A percentile compares a stretch with the other conserved stretches of the same genome.
Evolutionary conservation across 345 rosid genomes (phyloP).

Genomic region (rapeseed (Brassica napus)): DNA sequence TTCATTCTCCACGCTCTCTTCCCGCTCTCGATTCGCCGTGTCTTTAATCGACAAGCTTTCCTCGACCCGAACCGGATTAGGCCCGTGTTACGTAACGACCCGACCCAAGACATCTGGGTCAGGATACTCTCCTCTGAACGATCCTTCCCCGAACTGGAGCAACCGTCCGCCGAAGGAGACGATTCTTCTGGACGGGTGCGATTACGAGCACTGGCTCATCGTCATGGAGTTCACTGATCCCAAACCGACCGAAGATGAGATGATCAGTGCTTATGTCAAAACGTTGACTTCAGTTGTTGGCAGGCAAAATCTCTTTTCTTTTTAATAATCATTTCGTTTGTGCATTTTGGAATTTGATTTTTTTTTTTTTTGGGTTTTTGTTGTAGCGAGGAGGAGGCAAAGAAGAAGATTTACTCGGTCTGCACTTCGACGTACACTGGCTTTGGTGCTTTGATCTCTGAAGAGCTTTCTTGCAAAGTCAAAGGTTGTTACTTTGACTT

Average conservation of each 20-base stretch:
- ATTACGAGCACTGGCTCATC: constrained; percentile 93
- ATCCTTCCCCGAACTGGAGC: constrained; percentile 94
- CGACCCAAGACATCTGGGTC: constrained; percentile 71
- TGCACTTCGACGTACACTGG: constrained; percentile 86
- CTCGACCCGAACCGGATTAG: constrained; percentile 29
- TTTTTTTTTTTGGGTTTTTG: not conserved
- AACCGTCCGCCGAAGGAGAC: constrained; percentile 93
- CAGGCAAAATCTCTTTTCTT: constrained; percentile 41
- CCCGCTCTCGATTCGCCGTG: constrained; percentile 54
- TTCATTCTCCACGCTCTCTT: constrained; percentile 37
- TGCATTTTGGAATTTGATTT: not conserved
- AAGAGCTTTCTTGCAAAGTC: constrained; percentile 86
- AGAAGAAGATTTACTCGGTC: constrained; percentile 94
- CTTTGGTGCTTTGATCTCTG: constrained; percentile 89
- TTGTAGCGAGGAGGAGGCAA: constrained; percentile 92
- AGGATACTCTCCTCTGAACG: constrained; percentile 85
- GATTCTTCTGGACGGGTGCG: constrained; percentile 90
- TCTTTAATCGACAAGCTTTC: constrained; percentile 30
- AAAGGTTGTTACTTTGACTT: constrained; percentile 60
- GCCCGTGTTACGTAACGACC: constrained; percentile 36
- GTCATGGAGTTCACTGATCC: constrained; percentile 90
- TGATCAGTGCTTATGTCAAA: constrained; percentile 77
- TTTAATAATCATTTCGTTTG: not conserved
- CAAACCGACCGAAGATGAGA: constrained; percentile 79
- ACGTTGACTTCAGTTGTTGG: constrained; percentile 76